A percentile compares a stretch with the other conserved stretches of the same genome.
Evolutionary conservation across 345 rosid species (phyloP).

Genomic region (Trapa incisa): DNA sequence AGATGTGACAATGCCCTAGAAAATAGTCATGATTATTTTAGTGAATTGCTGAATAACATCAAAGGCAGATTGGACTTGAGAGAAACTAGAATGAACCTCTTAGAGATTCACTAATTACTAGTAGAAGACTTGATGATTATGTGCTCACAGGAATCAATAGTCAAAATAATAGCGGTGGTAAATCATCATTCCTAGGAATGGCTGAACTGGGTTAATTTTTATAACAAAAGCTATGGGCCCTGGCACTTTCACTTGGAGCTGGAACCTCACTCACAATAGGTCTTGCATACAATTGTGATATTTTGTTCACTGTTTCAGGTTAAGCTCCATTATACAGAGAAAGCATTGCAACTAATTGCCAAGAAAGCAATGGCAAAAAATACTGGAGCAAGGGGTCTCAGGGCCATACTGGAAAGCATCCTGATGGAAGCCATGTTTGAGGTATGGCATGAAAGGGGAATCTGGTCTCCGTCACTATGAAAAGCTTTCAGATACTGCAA

Average conservation of each 20-base stretch:
- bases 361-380: conserved; percentile 80
- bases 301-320: conserved; percentile 40
- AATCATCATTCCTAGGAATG: background rate
- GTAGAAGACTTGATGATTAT: too few relatives aligned
- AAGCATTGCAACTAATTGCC: conserved; percentile 65
- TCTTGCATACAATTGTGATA: background rate
- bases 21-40: too few relatives aligned
- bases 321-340: conserved; percentile 70
- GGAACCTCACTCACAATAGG: background rate
- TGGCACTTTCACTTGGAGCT: background rate
- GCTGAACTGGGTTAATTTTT: background rate
- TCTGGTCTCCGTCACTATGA: background rate
- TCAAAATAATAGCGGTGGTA: too few relatives aligned
- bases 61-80: too few relatives aligned
- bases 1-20: background rate
- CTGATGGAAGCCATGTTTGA: conserved; percentile 94
- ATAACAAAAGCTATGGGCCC: background rate
- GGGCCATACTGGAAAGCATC: conserved; percentile 79
- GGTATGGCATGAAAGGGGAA: conserved; percentile 29
- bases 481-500: background rate
- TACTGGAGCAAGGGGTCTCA: conserved; percentile 90
- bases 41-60: too few relatives aligned
- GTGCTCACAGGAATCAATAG: too few relatives aligned
- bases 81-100: too few relatives aligned
- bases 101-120: too few relatives aligned